Base-by-base conservation (phyloP, 495 filamentous ascomycete genomes). In the Geoglossum glabrum region DNA sequence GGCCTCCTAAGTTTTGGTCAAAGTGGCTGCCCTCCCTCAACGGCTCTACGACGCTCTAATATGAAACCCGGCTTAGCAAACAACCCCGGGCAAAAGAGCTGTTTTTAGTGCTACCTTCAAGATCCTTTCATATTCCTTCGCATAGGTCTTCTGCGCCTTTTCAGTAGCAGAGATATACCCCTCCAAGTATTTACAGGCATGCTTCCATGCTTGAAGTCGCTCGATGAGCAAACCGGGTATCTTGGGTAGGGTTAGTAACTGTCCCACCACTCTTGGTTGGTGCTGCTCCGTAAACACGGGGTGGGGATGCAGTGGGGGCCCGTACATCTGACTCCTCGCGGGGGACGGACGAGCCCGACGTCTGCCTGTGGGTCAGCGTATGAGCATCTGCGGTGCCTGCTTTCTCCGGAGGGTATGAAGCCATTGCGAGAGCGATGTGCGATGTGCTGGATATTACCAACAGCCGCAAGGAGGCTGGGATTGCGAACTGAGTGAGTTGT, bases 81-180 rank as follows among this genome's bases (percentile, higher is more conserved):
- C 19, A 38, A 9, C 21, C 17, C 50, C 19, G 25, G 17, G 1
- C 17, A 28, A 10, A 34, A 61, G 43, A 62, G 40, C 49, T 40
- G 23, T 23, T 26, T 7, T 13, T 13, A 58, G 70, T n/a, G n/a
- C 27, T 55, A 87, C 85, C 80, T 96, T 97, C 62, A 96, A 69
- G 27, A 95, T 81, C 70, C 84, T 90, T 76, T 96, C 89, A 64
- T 94, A 92, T 66, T 97, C 92, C 74, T 96, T 97, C 30, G 86
- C 81, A 60, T 94, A 81, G 15, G 78, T 76, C 68, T 81, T 86
- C 61, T 95, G 79, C 40, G 86, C 71, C 73, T 88, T 95, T 66
- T 94, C 87, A 25, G 84, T 86, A 11, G 82, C 79, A 40, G 71
- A 68, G 60, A 98, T 77, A 66, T 96, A 98, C 54, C 90, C 85